Evolutionary conservation across 495 filamentous ascomycete genomes (phyloP).

Genomic region (Aspergillus wentii): DNA sequence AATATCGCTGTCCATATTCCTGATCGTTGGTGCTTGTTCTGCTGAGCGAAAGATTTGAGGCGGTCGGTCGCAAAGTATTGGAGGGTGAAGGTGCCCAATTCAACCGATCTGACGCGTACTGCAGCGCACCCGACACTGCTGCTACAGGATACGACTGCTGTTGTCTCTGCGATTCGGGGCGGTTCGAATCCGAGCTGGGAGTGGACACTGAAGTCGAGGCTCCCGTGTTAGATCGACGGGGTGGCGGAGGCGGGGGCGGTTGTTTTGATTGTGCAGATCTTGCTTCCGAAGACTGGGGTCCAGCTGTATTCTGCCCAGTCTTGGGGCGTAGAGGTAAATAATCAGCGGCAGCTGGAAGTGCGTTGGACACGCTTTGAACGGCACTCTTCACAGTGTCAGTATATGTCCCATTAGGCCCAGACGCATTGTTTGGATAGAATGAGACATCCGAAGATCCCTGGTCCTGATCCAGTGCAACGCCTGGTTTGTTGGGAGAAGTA

Average conservation of each 20-base stretch:
- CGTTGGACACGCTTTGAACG: too few relatives aligned
- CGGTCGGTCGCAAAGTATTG: constrained; percentile 14
- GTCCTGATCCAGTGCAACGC: constrained; percentile 12
- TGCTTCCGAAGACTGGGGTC: neutral
- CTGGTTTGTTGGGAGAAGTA: constrained; percentile 17
- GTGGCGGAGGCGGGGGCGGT: constrained; percentile 30
- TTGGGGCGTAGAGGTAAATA: constrained; percentile 1
- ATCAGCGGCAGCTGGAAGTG: too few relatives aligned
- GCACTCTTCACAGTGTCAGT: too few relatives aligned
- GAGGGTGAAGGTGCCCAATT: constrained; percentile 16
- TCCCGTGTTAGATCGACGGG: constrained; percentile 29
- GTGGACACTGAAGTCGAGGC: constrained; percentile 12
- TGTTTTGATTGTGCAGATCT: constrained; percentile 13
- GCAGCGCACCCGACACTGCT: constrained; percentile 24
- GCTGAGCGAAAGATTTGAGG: constrained; percentile 22
- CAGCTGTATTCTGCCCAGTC: too few relatives aligned
- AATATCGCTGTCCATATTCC: constrained; percentile 15
- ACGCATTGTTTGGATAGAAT: neutral
- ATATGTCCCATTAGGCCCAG: too few relatives aligned
- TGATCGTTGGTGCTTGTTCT: constrained; percentile 10
- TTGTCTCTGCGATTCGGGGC: constrained; percentile 13
- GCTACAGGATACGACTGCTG: constrained; percentile 26
- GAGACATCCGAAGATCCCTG: constrained; percentile 1
- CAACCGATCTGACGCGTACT: constrained; percentile 32
- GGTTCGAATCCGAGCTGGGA: constrained; percentile 9